phyloP scores from a whole-genome alignment of 352 stramenopile genomes.

The Globisporangium barbulae region DNA sequence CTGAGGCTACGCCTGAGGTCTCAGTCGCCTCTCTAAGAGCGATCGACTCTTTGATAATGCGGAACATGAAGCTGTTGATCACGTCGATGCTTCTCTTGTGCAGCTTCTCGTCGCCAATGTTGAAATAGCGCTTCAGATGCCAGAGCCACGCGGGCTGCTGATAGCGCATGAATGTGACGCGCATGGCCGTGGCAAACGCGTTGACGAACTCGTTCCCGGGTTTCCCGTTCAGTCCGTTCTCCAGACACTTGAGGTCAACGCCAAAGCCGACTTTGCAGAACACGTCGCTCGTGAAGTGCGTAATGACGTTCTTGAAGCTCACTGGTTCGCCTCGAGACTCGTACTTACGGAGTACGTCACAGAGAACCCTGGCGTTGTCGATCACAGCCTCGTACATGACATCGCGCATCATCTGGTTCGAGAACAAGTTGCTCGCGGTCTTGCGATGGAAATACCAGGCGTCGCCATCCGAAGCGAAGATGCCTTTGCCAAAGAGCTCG shows the following conservation, averaged over 20 bases:
- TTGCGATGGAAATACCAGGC: conserved; percentile 70
- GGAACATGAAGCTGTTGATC: conserved; percentile 1
- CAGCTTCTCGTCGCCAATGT: neutral
- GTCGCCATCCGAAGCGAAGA: conserved; percentile 56
- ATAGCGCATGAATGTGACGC: neutral
- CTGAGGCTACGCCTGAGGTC: neutral
- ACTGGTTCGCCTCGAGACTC: conserved; percentile 5
- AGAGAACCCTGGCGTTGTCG: conserved; percentile 11
- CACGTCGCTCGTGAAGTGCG: conserved; percentile 63
- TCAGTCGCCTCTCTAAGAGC: neutral
- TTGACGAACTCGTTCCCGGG: neutral
- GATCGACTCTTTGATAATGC: conserved; percentile 8
- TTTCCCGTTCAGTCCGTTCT: too few relatives aligned
- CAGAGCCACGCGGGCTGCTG: neutral
- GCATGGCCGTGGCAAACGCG: neutral
- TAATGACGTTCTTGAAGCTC: conserved; percentile 39
- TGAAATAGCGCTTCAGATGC: neutral
- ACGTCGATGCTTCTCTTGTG: neutral
- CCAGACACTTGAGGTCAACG: conserved; percentile 32
- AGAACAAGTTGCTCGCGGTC: conserved; percentile 84
- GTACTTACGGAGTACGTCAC: neutral
- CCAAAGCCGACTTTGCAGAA: conserved; percentile 75
- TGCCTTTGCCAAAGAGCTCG: conserved; percentile 47
- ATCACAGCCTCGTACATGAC: conserved; percentile 35
- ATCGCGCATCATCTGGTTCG: conserved; percentile 44